phyloP scores from a whole-genome alignment of 75 land plant species.

The Cupressus sempervirens region DNA sequence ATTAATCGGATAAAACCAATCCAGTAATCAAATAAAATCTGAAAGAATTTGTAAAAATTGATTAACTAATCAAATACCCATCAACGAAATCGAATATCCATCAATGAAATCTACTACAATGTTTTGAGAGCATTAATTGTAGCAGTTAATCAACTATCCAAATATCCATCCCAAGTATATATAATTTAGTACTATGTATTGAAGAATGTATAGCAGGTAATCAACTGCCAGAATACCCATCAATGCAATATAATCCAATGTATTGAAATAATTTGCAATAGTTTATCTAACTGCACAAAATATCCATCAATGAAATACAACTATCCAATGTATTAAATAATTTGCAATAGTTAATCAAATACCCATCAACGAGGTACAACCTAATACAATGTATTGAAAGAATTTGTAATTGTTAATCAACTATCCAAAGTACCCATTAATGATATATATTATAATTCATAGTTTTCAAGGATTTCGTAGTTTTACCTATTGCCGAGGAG shows the following conservation, averaged over 20 bases:
- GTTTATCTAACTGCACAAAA: background rate
- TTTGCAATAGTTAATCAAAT: background rate
- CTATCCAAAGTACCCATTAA: background rate
- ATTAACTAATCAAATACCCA: no score
- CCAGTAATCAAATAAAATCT: no score
- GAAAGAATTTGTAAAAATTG: background rate
- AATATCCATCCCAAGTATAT: background rate
- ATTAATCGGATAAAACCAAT: no score
- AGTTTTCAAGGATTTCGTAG: background rate
- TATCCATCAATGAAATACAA: background rate
- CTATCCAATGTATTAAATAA: background rate
- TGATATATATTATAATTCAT: background rate
- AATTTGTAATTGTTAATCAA: background rate
- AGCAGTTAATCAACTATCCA: background rate
- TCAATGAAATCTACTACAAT: no score
- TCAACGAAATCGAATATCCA: background rate
- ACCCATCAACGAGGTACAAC: background rate
- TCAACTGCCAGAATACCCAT: background rate
- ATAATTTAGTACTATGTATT: background rate
- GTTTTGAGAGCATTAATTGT: no score
- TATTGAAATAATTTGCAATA: background rate
- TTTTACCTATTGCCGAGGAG: constrained; percentile 9
- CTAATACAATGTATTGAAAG: background rate
- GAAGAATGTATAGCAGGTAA: background rate
- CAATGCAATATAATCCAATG: background rate